Percentiles rank a stretch among this genome's conserved stretches.
phyloP scores from a whole-genome alignment of 176 grass and related monocot genomes.

The Canna indica region DNA sequence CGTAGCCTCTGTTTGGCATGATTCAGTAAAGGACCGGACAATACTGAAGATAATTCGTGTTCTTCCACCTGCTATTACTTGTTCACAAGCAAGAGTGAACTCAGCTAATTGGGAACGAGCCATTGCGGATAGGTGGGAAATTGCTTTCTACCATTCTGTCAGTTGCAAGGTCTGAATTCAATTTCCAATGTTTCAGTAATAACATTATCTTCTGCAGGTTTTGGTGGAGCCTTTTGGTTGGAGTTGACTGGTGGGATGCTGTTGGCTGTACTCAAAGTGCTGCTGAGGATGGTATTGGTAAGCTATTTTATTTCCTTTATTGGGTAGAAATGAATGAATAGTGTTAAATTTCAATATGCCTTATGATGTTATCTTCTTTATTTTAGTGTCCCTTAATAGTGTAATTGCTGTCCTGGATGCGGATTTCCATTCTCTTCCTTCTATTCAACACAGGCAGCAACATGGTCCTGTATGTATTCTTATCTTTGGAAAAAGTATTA shows the following conservation, averaged over 20 bases:
- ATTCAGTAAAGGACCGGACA: constrained; percentile 80
- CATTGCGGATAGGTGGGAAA: constrained; percentile 80
- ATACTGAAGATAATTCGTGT: constrained; percentile 98
- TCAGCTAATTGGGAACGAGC: constrained; percentile 84
- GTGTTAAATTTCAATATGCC: neutral
- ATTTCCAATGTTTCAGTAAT: no score
- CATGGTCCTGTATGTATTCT: constrained; percentile 80
- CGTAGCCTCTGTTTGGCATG: constrained; percentile 95
- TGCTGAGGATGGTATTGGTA: constrained; percentile 96
- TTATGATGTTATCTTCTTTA: constrained; percentile 13
- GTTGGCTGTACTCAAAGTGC: constrained; percentile 97
- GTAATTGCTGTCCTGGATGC: constrained; percentile 93
- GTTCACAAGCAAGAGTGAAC: constrained; percentile 54
- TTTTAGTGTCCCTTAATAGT: constrained; percentile 87
- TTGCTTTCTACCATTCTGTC: neutral
- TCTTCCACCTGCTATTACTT: constrained; percentile 76
- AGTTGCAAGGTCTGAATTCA: neutral
- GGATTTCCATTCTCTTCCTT: constrained; percentile 87
- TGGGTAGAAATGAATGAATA: no score
- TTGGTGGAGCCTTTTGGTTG: constrained; percentile 95
- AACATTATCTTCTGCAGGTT: constrained; percentile 36
- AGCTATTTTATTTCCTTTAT: constrained; percentile 1
- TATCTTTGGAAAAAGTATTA: neutral
- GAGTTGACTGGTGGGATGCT: constrained; percentile 98
- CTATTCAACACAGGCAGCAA: constrained; percentile 85